These are phyloP conservation scores for Mycena venus DNA, from an alignment of 768 basidiomycete genomes.

Conservation along the genomic window DNA sequence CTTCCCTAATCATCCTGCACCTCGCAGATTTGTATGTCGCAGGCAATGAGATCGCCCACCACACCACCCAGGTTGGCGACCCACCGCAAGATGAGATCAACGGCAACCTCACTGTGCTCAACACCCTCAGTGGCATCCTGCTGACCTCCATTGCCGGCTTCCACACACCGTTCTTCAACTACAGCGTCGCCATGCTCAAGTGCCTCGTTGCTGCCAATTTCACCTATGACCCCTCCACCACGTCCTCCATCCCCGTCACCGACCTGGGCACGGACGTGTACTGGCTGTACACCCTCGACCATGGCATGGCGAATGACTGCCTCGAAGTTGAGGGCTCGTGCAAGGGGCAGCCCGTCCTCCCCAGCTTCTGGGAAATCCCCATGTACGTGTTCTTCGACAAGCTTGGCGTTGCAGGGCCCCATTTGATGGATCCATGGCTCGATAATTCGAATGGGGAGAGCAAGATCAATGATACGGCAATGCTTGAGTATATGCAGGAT, in stretches of 20 bases:
- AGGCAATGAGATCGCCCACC: conserved; percentile 88
- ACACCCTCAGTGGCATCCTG: no score
- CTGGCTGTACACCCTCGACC: conserved; percentile 87
- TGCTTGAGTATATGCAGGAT: conserved; percentile 76
- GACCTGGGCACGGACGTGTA: conserved; percentile 77
- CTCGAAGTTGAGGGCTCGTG: conserved; percentile 66
- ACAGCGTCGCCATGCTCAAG: conserved; percentile 72
- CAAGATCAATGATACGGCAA: conserved; percentile 78
- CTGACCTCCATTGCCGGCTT: no score
- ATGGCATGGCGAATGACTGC: conserved; percentile 86
- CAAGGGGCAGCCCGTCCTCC: conserved; percentile 76
- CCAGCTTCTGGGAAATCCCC: conserved; percentile 87
- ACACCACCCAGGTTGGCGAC: conserved; percentile 81
- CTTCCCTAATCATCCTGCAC: no score
- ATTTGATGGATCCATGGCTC: conserved; percentile 90
- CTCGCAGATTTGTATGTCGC: conserved; percentile 86
- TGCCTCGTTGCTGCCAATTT: conserved; percentile 68
- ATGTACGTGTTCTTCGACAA: conserved; percentile 85
- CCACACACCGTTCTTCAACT: conserved; percentile 83
- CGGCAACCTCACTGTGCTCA: no score
- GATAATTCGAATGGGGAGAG: no score
- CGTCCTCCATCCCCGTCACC: conserved; percentile 74
- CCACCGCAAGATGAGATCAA: no score
- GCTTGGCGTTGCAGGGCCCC: conserved; percentile 62
- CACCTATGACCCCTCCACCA: conserved; percentile 77